These are phyloP conservation scores for Suhomyces vadensis DNA, from an alignment of 805 yeast species.

Conservation along the genomic window DNA sequence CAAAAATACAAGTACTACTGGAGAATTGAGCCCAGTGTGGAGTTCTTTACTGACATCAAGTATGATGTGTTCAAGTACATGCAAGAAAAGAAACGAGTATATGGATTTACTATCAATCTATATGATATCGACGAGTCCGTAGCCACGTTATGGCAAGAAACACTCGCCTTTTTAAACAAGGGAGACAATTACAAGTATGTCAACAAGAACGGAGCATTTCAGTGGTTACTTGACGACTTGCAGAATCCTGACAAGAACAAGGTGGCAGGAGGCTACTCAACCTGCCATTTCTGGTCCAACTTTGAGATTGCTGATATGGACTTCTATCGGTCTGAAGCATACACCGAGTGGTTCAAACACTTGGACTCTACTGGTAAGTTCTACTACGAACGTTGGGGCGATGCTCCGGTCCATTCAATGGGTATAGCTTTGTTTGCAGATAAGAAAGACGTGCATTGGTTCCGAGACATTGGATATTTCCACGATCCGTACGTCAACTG, in stretches of 20 bases:
- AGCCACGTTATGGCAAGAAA: slow-evolving; percentile 65
- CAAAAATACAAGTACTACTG: slow-evolving; percentile 68
- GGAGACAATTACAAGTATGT: slow-evolving; percentile 60
- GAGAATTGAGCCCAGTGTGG: slow-evolving; percentile 78
- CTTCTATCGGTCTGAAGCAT: slow-evolving; percentile 69
- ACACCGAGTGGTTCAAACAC: slow-evolving; percentile 59
- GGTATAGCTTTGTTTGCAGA: slow-evolving; percentile 75
- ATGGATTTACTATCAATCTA: slow-evolving; percentile 70
- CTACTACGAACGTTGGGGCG: slow-evolving; percentile 92
- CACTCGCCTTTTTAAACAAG: slow-evolving; percentile 55
- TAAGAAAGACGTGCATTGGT: slow-evolving; percentile 74
- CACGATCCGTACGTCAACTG: slow-evolving; percentile 79
- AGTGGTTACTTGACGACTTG: slow-evolving; percentile 51
- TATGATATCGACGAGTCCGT: slow-evolving; percentile 72
- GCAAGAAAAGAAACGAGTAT: slow-evolving; percentile 64
- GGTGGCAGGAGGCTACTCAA: slow-evolving; percentile 52
- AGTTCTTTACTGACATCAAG: slow-evolving; percentile 64
- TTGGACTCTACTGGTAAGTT: slow-evolving; percentile 76
- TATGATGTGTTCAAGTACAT: slow-evolving; percentile 78
- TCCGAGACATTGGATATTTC: slow-evolving; percentile 76
- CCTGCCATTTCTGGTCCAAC: slow-evolving; percentile 90
- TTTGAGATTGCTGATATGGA: slow-evolving; percentile 87
- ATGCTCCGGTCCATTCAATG: slow-evolving; percentile 84
- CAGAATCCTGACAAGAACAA: slow-evolving; percentile 50
- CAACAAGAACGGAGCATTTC: slow-evolving; percentile 49